Conservation (phyloP, 257 asterid species). For the Ballota nigra region DNA sequence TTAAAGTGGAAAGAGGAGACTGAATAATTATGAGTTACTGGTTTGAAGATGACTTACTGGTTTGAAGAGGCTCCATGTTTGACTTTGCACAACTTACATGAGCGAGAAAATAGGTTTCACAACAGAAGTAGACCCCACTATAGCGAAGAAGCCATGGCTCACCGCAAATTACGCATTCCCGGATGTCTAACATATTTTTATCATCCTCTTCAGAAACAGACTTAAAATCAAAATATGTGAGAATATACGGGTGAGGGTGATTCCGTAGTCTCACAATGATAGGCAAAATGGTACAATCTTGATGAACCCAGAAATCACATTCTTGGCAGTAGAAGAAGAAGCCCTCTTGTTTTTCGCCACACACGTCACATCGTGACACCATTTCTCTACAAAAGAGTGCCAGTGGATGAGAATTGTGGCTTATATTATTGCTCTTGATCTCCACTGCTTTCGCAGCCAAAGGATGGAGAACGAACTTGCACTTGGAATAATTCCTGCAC, state of each 20-base stretch:
- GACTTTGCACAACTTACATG: not conserved
- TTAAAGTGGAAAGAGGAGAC: no score
- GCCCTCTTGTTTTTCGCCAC: not conserved
- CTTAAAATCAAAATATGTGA: not conserved
- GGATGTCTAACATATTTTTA: not conserved
- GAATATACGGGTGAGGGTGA: not conserved
- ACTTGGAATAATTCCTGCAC: not conserved
- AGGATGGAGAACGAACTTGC: not conserved
- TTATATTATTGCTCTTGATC: not conserved
- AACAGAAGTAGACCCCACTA: not conserved
- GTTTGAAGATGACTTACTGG: not conserved
- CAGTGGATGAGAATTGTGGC: constrained; percentile 1
- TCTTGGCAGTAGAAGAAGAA: constrained; percentile 1
- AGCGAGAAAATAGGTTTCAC: rapidly evolving
- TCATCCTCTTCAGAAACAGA: no score
- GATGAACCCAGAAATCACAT: constrained; percentile 15
- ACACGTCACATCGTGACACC: not conserved
- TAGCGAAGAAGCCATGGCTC: not conserved
- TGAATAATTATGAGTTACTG: not conserved
- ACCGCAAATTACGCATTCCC: not conserved
- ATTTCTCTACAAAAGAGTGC: not conserved
- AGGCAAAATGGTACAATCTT: constrained; percentile 6
- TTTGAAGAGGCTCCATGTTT: not conserved
- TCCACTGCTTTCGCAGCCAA: not conserved
- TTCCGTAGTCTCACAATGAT: not conserved